These are phyloP conservation scores for Lagenaria siceraria DNA, from an alignment of 306 rosid genomes.

Conservation along the genomic window DNA sequence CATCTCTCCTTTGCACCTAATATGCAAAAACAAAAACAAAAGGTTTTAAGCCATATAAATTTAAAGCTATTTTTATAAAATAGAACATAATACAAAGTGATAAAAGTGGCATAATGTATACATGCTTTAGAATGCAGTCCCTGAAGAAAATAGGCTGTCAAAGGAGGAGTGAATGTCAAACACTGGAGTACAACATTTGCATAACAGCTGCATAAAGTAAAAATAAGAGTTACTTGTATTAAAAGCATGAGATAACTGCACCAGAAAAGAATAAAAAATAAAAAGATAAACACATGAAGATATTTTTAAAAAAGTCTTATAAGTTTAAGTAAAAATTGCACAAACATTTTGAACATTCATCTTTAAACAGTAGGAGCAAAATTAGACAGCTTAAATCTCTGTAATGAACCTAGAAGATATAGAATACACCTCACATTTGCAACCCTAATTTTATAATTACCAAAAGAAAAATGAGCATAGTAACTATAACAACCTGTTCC, in stretches of 20 bases:
- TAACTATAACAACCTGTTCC: slow-evolving; percentile 4
- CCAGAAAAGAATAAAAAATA: not conserved
- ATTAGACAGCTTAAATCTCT: not conserved
- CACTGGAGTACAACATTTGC: slow-evolving; percentile 96
- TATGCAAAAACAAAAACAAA: slow-evolving; percentile 4
- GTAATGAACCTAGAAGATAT: not conserved
- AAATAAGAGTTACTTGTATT: not conserved
- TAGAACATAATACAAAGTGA: not conserved
- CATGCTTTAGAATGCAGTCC: slow-evolving; percentile 78
- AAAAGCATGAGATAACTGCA: not conserved
- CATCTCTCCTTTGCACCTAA: slow-evolving; percentile 58
- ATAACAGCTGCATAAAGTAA: slow-evolving; percentile 58
- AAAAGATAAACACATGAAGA: not conserved
- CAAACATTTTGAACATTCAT: not conserved
- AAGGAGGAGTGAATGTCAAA: slow-evolving; percentile 80
- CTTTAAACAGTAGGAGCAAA: not conserved
- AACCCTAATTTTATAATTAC: not conserved
- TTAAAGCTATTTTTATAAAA: not conserved
- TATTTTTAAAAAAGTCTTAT: not conserved
- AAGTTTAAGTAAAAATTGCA: not conserved
- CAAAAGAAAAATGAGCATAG: not conserved
- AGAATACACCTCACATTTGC: not conserved
- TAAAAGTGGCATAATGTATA: slow-evolving; percentile 22
- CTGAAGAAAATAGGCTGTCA: slow-evolving; percentile 83
- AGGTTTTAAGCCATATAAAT: not conserved